These are phyloP conservation scores for Botryotinia calthae DNA, from an alignment of 2,329 filamentous ascomycete species.

Conservation along the genomic window DNA sequence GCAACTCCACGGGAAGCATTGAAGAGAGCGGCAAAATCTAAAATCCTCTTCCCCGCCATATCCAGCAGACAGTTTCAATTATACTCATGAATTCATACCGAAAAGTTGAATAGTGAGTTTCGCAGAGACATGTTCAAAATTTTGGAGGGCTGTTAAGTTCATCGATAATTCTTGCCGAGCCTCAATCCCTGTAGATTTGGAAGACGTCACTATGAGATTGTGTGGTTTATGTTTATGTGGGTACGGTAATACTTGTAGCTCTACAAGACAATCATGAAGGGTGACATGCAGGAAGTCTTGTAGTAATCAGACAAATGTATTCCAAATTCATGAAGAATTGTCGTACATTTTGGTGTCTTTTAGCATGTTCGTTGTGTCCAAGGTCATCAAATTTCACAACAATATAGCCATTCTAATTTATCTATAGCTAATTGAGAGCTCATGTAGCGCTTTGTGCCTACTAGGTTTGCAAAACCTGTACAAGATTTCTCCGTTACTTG, in stretches of 20 bases:
- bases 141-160: slow-evolving; percentile 1
- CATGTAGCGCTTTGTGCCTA: not conserved
- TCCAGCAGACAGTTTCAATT: slow-evolving; percentile 16
- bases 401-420: not conserved
- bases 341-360: not conserved
- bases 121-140: not conserved
- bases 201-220: slow-evolving; percentile 3
- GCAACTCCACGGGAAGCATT: slow-evolving; percentile 68
- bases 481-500: not conserved
- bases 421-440: not conserved
- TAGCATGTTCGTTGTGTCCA: not conserved
- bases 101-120: not conserved
- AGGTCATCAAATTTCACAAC: not conserved
- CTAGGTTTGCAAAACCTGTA: not conserved
- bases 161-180: slow-evolving; percentile 7
- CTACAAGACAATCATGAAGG: not conserved
- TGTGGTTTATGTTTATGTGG: not conserved
- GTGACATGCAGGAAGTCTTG: not conserved
- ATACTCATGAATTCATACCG: slow-evolving; percentile 27
- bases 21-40: slow-evolving; percentile 69
- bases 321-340: too few species aligned
- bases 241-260: not conserved
- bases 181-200: slow-evolving; percentile 12
- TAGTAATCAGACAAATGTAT: not conserved
- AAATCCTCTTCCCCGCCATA: slow-evolving; percentile 61